Evolutionary conservation across 2,329 filamentous ascomycete genomes (phyloP), one percentile per base, ranked within the genome.

Genomic region (Cladorrhinum sp.): DNA sequence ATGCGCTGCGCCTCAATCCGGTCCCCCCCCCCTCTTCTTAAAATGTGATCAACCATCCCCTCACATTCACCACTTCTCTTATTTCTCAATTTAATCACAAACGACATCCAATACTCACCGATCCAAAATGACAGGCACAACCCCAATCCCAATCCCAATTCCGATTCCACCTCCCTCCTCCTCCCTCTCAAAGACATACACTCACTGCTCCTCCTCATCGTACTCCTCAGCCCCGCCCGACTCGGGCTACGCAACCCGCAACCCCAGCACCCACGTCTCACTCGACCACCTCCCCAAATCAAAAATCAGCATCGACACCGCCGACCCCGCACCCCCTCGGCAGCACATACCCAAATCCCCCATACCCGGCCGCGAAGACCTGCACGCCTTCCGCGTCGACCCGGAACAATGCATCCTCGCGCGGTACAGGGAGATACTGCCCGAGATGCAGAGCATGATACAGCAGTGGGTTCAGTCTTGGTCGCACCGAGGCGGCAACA

Each of bases 201-300:
- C 3, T 42, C 36, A 3, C 36, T 42, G 4, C 36, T 42, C 36
- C 36, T 42, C 36, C 36, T 42, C n/a, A n/a, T n/a, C n/a, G n/a
- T n/a, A n/a, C n/a, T n/a, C n/a, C 36, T n/a, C 14, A 3, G 3
- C n/a, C 14, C 36, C 36, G n/a, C 28, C 52, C 1, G 52, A 55
- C 18, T 55, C 52, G 23, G 52, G 52, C 21, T 55, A 55, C 52
- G 52, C 30, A 21, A 39, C 52, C 18, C 52, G 23, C 33, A 39
- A 36, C 16, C 6, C 6, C 24, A 12, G 7, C 36, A 1, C 52
- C 39, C 2, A 5, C 33, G 21, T 39, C 24, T 55, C 52, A n/a
- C 16, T 18, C 2, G 28, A 28, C 52, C 10, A 23, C 18, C 20
- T 39, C 16, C 52, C 52, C 30, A 36, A 39, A 12, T 55, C 52